These are phyloP conservation scores for Phytopythium vexans DNA, from an alignment of 352 stramenopile species.

Conservation along the genomic window DNA sequence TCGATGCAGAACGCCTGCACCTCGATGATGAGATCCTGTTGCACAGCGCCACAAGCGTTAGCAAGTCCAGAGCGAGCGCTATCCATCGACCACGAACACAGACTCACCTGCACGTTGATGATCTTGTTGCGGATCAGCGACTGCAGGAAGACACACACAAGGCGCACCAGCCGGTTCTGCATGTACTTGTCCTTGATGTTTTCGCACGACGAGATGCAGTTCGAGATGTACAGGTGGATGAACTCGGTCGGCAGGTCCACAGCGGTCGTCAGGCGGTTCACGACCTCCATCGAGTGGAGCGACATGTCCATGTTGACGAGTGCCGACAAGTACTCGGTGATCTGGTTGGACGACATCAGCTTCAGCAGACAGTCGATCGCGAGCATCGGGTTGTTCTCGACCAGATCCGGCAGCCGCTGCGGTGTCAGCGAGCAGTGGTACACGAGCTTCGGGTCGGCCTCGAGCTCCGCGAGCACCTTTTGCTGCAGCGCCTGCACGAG, in stretches of 20 bases:
- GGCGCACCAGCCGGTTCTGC: constrained; percentile 95
- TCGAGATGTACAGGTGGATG: constrained; percentile 98
- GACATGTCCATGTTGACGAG: constrained; percentile 99
- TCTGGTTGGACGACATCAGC: constrained; percentile 88
- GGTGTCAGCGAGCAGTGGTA: constrained; percentile 92
- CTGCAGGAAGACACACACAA: constrained; percentile 98
- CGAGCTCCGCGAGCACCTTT: constrained; percentile 86
- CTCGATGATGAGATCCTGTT: constrained; percentile 97
- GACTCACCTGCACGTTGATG: constrained; percentile 94
- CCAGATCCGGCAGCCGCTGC: constrained; percentile 93
- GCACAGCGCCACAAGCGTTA: constrained; percentile 17
- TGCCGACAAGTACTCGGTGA: constrained; percentile 95
- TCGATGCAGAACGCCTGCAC: constrained; percentile 99
- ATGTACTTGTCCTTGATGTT: constrained; percentile 99
- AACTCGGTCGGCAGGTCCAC: constrained; percentile 96
- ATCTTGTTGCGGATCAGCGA: constrained; percentile 99
- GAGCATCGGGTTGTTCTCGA: constrained; percentile 98
- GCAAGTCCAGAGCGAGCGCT: background rate
- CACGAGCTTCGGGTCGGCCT: constrained; percentile 87
- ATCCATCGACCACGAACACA: background rate
- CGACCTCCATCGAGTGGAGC: constrained; percentile 98
- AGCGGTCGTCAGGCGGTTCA: constrained; percentile 92
- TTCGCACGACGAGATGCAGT: constrained; percentile 98
- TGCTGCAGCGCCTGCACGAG: constrained; percentile 88
- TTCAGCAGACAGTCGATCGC: constrained; percentile 95